These are phyloP conservation scores for Penicillium fimorum DNA, from an alignment of 495 filamentous ascomycete genomes.

Conservation along the genomic window DNA sequence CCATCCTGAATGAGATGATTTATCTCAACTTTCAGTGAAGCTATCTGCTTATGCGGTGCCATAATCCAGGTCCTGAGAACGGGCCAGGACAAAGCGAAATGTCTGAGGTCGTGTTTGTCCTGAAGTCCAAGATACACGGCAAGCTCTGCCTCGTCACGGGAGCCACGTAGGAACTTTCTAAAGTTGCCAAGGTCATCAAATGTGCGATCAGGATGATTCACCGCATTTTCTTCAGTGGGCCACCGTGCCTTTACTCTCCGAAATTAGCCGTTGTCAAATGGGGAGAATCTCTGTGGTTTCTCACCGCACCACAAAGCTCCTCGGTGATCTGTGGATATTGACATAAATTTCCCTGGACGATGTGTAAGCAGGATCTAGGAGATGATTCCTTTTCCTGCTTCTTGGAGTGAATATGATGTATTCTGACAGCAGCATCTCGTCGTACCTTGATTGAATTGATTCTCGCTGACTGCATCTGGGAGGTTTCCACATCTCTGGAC, in stretches of 20 bases:
- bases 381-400: too few species aligned
- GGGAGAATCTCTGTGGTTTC: not conserved
- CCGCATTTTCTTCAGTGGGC: not conserved
- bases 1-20: not conserved
- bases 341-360: too few species aligned
- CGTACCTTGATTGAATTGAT: not conserved
- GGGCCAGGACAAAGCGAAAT: slow-evolving; percentile 1
- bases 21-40: not conserved
- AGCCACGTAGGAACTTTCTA: not conserved
- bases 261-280: not conserved
- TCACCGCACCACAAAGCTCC: not conserved
- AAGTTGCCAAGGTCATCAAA: not conserved
- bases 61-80: not conserved
- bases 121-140: not conserved
- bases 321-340: not conserved
- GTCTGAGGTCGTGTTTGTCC: not conserved
- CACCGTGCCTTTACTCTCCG: not conserved
- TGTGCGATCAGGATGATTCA: not conserved
- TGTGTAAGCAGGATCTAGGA: too few species aligned
- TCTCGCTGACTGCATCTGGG: not conserved
- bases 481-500: not conserved
- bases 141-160: not conserved
- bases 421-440: not conserved
- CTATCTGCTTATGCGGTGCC: not conserved
- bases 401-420: too few species aligned